Evolutionary conservation across 176 grass and related monocot species (phyloP).

Genomic region (Bromus sterilis): DNA sequence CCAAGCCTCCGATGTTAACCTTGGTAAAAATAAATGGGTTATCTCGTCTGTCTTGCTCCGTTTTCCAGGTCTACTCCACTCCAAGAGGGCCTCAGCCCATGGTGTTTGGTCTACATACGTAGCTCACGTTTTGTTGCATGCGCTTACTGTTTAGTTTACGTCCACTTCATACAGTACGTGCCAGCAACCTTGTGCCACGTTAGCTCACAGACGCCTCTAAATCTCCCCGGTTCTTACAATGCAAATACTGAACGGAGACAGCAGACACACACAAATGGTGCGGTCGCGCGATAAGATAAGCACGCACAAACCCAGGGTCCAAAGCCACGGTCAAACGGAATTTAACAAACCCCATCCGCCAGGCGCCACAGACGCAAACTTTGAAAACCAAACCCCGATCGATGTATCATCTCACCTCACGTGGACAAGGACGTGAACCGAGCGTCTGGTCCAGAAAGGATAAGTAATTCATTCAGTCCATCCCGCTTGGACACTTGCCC

Average conservation of each 20-base stretch:
- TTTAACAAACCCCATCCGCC: not conserved
- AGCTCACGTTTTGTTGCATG: not conserved
- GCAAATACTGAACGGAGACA: not conserved
- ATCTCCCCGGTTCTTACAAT: not conserved
- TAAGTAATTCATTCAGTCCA: not conserved
- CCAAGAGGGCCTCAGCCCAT: not conserved
- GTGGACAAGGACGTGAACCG: not conserved
- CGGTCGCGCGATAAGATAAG: not conserved
- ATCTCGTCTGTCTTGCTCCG: not conserved
- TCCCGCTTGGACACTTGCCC: not conserved
- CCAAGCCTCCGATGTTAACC: too few relatives aligned
- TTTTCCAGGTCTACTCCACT: not conserved
- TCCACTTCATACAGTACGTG: not conserved
- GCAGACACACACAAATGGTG: not conserved
- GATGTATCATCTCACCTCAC: not conserved
- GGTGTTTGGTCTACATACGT: not conserved
- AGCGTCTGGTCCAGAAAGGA: not conserved
- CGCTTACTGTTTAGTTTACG: not conserved
- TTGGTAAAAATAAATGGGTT: too few relatives aligned
- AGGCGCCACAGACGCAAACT: not conserved
- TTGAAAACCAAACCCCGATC: conserved; percentile 21
- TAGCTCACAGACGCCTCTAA: not conserved
- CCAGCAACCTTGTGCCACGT: not conserved
- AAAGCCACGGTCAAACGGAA: not conserved
- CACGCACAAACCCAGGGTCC: not conserved